Evolutionary conservation across 148 eudicot species (phyloP).

Genomic region (Cornus florida): DNA sequence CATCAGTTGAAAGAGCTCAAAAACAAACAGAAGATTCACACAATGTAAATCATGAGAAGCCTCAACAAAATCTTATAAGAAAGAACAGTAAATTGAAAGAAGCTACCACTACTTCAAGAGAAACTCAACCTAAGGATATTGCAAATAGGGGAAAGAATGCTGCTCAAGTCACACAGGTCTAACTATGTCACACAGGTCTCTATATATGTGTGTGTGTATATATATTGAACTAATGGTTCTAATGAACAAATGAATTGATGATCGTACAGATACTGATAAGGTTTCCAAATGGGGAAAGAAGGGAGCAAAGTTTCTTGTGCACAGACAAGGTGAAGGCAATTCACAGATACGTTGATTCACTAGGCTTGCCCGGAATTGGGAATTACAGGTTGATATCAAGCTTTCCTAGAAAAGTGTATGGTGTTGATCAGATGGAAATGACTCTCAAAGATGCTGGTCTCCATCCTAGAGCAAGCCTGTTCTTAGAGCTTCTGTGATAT

Average conservation of each 20-base stretch:
- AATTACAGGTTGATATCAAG: slow-evolving; percentile 72
- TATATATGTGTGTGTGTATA: not conserved
- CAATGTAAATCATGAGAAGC: slow-evolving; percentile 24
- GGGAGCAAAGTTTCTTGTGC: slow-evolving; percentile 55
- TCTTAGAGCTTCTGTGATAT: slow-evolving; percentile 57
- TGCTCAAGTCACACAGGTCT: slow-evolving; percentile 63
- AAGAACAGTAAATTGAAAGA: slow-evolving; percentile 37
- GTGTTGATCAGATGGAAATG: slow-evolving; percentile 63
- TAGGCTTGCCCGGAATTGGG: slow-evolving; percentile 50
- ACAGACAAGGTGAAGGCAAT: slow-evolving; percentile 69
- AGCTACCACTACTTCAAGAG: slow-evolving; percentile 16
- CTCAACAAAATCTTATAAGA: slow-evolving; percentile 18
- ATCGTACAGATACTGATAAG: slow-evolving; percentile 65
- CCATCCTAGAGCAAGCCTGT: slow-evolving; percentile 75
- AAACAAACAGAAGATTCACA: slow-evolving; percentile 33
- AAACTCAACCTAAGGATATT: slow-evolving; percentile 25
- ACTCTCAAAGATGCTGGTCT: slow-evolving; percentile 78
- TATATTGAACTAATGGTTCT: not conserved
- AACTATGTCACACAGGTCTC: not conserved
- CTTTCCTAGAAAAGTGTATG: slow-evolving; percentile 83
- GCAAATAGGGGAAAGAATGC: slow-evolving; percentile 35
- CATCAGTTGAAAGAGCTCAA: slow-evolving; percentile 27
- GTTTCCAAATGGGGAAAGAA: slow-evolving; percentile 86
- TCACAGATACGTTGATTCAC: slow-evolving; percentile 60
- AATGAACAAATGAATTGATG: not conserved